These are phyloP conservation scores for Cystofilobasidium macerans DNA, from an alignment of 768 basidiomycete species.

Conservation along the genomic window DNA sequence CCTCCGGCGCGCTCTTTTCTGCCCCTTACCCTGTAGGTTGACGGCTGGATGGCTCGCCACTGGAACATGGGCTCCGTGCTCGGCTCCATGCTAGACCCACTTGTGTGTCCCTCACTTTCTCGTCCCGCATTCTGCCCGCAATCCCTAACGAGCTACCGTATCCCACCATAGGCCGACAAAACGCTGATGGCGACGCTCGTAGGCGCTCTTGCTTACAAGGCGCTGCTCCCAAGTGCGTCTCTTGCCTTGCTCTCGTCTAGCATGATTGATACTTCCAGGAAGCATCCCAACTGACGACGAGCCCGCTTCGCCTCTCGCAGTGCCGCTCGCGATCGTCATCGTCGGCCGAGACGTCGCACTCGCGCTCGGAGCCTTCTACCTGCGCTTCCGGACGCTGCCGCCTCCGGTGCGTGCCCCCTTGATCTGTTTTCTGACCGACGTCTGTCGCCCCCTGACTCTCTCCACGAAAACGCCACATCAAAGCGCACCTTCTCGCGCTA, in stretches of 20 bases:
- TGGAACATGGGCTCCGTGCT: conserved; percentile 83
- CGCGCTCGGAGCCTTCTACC: conserved; percentile 79
- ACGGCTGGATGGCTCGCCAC: conserved; percentile 77
- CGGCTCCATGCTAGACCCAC: conserved; percentile 90
- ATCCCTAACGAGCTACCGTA: background rate
- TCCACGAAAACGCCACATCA: conserved; percentile 1
- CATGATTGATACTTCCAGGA: background rate
- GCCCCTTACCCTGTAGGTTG: conserved; percentile 48
- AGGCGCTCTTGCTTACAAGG: conserved; percentile 69
- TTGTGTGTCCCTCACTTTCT: conserved; percentile 35
- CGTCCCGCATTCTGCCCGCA: too few species aligned
- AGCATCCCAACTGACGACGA: background rate
- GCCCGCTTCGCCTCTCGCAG: conserved; percentile 41
- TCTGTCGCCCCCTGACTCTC: conserved; percentile 8
- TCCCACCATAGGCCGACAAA: conserved; percentile 59
- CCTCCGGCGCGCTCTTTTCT: background rate
- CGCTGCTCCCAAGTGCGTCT: conserved; percentile 64
- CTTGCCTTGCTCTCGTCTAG: background rate
- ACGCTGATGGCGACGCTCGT: conserved; percentile 87
- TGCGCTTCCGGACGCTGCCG: conserved; percentile 80
- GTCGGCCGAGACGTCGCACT: conserved; percentile 80
- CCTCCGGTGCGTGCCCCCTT: conserved; percentile 53
- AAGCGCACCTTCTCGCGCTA: conserved; percentile 87
- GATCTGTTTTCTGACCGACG: conserved; percentile 1
- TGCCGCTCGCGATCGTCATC: conserved; percentile 72